Conservation (phyloP, 75 land plant species). For the Sequoiadendron giganteum region DNA sequence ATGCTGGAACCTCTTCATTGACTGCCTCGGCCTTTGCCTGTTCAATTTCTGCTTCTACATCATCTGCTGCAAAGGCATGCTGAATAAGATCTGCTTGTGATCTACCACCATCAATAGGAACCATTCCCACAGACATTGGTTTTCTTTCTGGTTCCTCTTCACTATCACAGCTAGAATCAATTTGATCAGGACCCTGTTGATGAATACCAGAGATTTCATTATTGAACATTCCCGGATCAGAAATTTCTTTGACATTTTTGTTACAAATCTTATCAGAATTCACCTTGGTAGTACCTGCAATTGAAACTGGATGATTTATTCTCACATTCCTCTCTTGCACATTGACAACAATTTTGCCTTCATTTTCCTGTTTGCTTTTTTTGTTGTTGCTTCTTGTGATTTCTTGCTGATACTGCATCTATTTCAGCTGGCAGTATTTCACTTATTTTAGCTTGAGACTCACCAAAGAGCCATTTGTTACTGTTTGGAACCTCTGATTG, state of each 20-base stretch:
- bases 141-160: slow-evolving; percentile 67
- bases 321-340: not conserved
- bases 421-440: slow-evolving; percentile 3
- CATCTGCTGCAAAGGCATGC: slow-evolving; percentile 93
- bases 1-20: slow-evolving; percentile 75
- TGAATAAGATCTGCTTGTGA: slow-evolving; percentile 84
- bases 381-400: not conserved
- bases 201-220: not conserved
- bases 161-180: slow-evolving; percentile 20
- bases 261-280: not conserved
- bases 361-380: not conserved
- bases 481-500: slow-evolving; percentile 3
- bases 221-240: not conserved
- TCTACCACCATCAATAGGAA: slow-evolving; percentile 46
- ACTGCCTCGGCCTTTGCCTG: slow-evolving; percentile 56
- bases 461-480: slow-evolving; percentile 26
- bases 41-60: slow-evolving; percentile 92
- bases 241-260: not conserved
- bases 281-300: not conserved
- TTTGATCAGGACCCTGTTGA: not conserved
- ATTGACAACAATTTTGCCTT: not conserved
- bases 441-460: not conserved
- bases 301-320: not conserved
- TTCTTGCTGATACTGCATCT: not conserved
- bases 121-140: slow-evolving; percentile 28